Conservation (phyloP, 78 protist genomes). For the Dictyostelium capitatum region DNA sequence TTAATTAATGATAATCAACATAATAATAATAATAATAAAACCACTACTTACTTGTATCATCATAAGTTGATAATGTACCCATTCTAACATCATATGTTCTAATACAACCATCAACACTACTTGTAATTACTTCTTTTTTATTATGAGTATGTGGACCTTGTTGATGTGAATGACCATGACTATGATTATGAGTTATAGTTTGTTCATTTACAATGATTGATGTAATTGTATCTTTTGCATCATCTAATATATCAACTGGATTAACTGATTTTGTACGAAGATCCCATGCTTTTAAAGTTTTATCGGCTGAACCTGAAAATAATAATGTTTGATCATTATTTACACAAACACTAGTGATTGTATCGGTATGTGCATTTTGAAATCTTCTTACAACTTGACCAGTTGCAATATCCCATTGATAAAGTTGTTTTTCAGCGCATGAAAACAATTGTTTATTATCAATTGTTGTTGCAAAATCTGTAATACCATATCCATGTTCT, state of each 20-base stretch:
- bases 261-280: constrained; percentile 32
- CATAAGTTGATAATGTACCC: constrained; percentile 57
- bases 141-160: neutral
- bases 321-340: constrained; percentile 44
- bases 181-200: neutral
- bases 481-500: constrained; percentile 69
- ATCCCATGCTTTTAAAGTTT: constrained; percentile 76
- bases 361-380: constrained; percentile 57
- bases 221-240: constrained; percentile 74
- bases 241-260: constrained; percentile 67
- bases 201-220: constrained; percentile 34
- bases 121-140: constrained; percentile 46
- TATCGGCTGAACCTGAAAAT: constrained; percentile 62
- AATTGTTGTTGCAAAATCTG: constrained; percentile 13
- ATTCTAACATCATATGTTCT: constrained; percentile 73
- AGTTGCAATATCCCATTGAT: constrained; percentile 79
- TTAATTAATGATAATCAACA: no score
- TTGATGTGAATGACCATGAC: constrained; percentile 2
- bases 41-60: constrained; percentile 36
- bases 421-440: constrained; percentile 77
- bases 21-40: neutral
- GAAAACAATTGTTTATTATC: constrained; percentile 53
- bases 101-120: constrained; percentile 85
- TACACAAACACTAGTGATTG: constrained; percentile 57
- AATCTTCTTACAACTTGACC: constrained; percentile 63